These are phyloP conservation scores for Hypoxylon sp. DNA, from an alignment of 2,329 filamentous ascomycete species.

Conservation along the genomic window DNA sequence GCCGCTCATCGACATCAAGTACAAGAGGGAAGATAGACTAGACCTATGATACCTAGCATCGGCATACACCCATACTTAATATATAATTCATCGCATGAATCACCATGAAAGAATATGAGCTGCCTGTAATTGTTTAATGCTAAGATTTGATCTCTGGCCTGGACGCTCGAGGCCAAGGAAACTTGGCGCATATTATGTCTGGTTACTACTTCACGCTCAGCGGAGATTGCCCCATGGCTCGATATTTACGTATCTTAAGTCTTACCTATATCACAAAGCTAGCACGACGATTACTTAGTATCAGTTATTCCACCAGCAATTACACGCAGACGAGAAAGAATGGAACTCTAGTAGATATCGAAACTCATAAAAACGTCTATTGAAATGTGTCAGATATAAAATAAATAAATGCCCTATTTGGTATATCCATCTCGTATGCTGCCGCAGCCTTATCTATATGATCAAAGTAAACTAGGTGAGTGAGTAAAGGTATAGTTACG, in stretches of 20 bases:
- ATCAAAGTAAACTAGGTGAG: constrained; percentile 19
- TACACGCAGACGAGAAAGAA: neutral
- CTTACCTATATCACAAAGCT: neutral
- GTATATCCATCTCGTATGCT: constrained; percentile 42
- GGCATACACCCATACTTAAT: constrained; percentile 22
- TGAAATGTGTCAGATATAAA: constrained; percentile 22
- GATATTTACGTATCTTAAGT: neutral
- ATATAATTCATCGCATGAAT: constrained; percentile 29
- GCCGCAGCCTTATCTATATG: constrained; percentile 36
- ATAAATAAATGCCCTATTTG: constrained; percentile 32
- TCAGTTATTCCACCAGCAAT: neutral
- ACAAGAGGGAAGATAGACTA: constrained; percentile 41
- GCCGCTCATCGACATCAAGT: constrained; percentile 12
- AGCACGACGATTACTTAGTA: neutral
- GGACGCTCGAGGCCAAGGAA: too few relatives aligned
- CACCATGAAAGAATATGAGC: neutral
- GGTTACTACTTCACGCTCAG: neutral
- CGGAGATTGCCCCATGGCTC: neutral
- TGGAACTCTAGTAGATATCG: neutral
- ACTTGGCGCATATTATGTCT: too few relatives aligned
- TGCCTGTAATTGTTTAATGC: neutral
- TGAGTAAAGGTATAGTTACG: constrained; percentile 12
- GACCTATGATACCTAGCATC: constrained; percentile 36
- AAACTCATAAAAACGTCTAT: constrained; percentile 28
- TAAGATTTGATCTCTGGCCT: neutral